Evolutionary conservation across 768 basidiomycete genomes (phyloP).

Genomic region (Goffeauzyma gilvescens): DNA sequence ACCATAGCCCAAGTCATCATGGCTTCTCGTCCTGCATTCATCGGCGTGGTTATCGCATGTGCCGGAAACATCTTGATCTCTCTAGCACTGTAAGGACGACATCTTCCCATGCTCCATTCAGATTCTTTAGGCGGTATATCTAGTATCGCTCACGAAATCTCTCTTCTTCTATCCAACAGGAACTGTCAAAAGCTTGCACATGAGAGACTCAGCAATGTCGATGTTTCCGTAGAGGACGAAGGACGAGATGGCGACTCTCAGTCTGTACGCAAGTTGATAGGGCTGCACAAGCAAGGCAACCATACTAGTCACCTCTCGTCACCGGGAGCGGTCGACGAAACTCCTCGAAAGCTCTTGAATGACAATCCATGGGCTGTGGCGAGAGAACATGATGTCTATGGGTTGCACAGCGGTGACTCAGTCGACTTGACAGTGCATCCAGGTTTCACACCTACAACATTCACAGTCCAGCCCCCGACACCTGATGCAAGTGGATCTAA

Average conservation of each 20-base stretch:
- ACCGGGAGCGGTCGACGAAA: too few relatives aligned
- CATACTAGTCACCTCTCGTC: not conserved
- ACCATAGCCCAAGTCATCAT: too few relatives aligned
- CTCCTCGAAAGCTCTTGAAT: not conserved
- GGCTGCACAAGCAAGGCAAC: too few relatives aligned
- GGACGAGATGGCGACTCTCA: not conserved
- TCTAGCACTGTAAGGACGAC: constrained; percentile 44
- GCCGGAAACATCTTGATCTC: constrained; percentile 74
- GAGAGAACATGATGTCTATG: not conserved
- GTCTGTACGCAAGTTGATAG: not conserved
- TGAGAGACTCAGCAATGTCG: constrained; percentile 38
- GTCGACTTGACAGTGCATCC: not conserved
- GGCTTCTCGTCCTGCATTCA: too few relatives aligned
- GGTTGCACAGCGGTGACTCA: not conserved
- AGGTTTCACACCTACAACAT: too few relatives aligned
- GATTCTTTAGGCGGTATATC: not conserved
- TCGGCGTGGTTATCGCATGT: constrained; percentile 68
- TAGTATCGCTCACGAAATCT: not conserved
- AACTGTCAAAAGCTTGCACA: constrained; percentile 88
- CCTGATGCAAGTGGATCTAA: too few relatives aligned
- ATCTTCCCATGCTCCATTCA: not conserved
- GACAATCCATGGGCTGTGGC: not conserved
- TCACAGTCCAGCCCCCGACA: too few relatives aligned
- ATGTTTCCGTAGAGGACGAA: not conserved
- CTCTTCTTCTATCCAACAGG: constrained; percentile 5